Conservation (phyloP, 805 yeast genomes). For the Kuraishia capsulata region DNA sequence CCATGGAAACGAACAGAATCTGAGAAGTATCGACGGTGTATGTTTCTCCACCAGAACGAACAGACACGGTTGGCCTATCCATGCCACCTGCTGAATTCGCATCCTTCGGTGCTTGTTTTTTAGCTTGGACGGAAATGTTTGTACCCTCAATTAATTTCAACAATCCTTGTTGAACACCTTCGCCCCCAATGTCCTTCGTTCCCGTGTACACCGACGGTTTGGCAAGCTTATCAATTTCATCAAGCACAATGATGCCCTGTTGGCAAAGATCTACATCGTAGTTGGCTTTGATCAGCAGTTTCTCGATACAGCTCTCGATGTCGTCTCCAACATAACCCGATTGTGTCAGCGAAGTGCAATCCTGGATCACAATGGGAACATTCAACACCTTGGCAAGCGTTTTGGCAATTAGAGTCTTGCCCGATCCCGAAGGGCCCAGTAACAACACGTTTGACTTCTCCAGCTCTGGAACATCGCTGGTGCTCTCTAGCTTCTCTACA, state of each 20-base stretch:
- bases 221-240: slow-evolving; percentile 50
- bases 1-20: slow-evolving; percentile 47
- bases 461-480: slow-evolving; percentile 32
- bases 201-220: slow-evolving; percentile 37
- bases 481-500: slow-evolving; percentile 8
- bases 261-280: slow-evolving; percentile 44
- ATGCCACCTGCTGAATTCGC: background rate
- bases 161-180: slow-evolving; percentile 56
- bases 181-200: slow-evolving; percentile 52
- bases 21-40: slow-evolving; percentile 46
- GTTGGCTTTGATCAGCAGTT: slow-evolving; percentile 38
- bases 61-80: background rate
- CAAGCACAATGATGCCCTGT: slow-evolving; percentile 50
- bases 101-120: slow-evolving; percentile 8
- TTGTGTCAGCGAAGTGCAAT: slow-evolving; percentile 54
- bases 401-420: slow-evolving; percentile 48
- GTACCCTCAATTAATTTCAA: slow-evolving; percentile 52
- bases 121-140: slow-evolving; percentile 32
- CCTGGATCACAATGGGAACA: slow-evolving; percentile 51
- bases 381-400: slow-evolving; percentile 42
- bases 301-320: slow-evolving; percentile 47
- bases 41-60: slow-evolving; percentile 20
- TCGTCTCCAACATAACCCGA: slow-evolving; percentile 63
- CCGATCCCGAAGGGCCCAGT: slow-evolving; percentile 56
- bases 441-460: slow-evolving; percentile 48